Conservation (phyloP, 2,329 filamentous ascomycete genomes). For the Keithomyces neogunnii region DNA sequence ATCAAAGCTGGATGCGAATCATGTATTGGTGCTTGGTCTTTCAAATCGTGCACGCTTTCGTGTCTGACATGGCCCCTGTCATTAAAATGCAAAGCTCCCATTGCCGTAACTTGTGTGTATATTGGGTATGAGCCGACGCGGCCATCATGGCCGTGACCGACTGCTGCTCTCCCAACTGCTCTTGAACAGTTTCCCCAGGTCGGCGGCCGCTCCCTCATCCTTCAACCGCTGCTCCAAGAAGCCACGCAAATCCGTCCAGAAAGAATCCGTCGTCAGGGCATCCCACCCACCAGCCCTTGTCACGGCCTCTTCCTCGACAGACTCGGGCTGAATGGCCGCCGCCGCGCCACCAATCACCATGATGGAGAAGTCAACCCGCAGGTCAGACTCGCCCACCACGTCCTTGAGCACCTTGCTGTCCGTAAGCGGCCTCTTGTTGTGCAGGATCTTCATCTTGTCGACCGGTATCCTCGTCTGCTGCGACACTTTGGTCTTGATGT, state of each 20-base stretch:
- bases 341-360: constrained; percentile 75
- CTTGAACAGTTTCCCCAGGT: constrained; percentile 60
- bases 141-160: constrained; percentile 18
- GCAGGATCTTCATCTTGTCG: constrained; percentile 79
- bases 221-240: constrained; percentile 74
- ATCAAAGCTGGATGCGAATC: not conserved
- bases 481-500: constrained; percentile 66
- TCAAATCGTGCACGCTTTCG: not conserved
- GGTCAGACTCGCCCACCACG: constrained; percentile 45
- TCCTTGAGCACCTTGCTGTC: constrained; percentile 75
- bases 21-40: not conserved
- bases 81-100: no score
- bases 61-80: no score
- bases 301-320: constrained; percentile 20
- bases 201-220: constrained; percentile 57
- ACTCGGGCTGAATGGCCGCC: constrained; percentile 34
- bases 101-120: no score
- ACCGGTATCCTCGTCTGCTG: constrained; percentile 52
- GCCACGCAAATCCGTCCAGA: constrained; percentile 78
- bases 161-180: constrained; percentile 55
- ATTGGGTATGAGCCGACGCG: no score
- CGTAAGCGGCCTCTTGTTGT: constrained; percentile 76
- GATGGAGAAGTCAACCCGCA: constrained; percentile 64
- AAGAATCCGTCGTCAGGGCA: constrained; percentile 60
- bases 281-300: constrained; percentile 39